phyloP scores from a whole-genome alignment of 2,329 filamentous ascomycete species.

The Phaeosphaeriaceae sp. region DNA sequence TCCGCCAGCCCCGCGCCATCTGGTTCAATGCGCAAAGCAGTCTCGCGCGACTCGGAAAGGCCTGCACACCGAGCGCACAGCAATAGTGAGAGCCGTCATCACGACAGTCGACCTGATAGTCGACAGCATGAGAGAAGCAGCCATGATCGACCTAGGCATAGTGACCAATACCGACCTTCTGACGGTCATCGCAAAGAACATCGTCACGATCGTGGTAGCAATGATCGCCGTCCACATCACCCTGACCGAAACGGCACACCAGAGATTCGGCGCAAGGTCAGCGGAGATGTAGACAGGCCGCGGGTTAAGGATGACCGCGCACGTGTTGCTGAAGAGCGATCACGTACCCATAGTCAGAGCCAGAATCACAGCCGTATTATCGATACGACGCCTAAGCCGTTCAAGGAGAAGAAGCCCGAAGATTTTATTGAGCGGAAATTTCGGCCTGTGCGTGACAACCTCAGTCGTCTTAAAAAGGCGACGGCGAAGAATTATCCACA shows the following conservation, averaged over 20 bases:
- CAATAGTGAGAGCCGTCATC: constrained; percentile 45
- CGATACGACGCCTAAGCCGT: constrained; percentile 34
- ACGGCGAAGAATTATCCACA: constrained; percentile 68
- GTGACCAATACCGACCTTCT: constrained; percentile 45
- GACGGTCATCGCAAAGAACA: constrained; percentile 47
- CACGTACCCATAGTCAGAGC: constrained; percentile 54
- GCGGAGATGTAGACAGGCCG: constrained; percentile 50
- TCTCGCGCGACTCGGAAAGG: constrained; percentile 46
- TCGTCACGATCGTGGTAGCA: constrained; percentile 40
- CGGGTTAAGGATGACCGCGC: constrained; percentile 5
- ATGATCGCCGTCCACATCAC: constrained; percentile 47
- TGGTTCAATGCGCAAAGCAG: constrained; percentile 43
- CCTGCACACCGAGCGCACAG: constrained; percentile 46
- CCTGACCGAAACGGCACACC: constrained; percentile 50
- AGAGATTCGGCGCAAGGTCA: constrained; percentile 52
- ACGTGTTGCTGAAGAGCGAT: constrained; percentile 55
- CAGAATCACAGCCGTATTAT: constrained; percentile 40
- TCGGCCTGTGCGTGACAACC: constrained; percentile 65
- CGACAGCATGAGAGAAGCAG: constrained; percentile 35
- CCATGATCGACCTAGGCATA: constrained; percentile 39
- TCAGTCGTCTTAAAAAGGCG: constrained; percentile 65
- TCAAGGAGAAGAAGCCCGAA: constrained; percentile 46
- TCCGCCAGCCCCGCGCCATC: constrained; percentile 74
- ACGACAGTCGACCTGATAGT: constrained; percentile 39
- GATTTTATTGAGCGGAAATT: constrained; percentile 60